Base-by-base conservation (phyloP, 345 rosid species). In the Populus tremula region DNA sequence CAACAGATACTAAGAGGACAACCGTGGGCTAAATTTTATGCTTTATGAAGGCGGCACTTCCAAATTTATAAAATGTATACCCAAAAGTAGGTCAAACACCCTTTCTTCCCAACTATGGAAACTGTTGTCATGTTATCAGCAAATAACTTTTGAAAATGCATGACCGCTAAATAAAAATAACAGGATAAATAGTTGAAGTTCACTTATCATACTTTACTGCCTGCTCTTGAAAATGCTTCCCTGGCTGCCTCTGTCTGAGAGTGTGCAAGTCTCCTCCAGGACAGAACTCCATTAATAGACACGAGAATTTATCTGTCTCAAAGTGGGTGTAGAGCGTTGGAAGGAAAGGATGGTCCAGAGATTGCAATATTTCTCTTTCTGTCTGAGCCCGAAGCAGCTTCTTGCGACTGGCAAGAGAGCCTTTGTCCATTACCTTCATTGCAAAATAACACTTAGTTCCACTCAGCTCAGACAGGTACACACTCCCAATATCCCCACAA, bases 381-480 rank as follows among this genome's bases (percentile, higher is more conserved):
- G 97, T 94, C 78, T 94, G 98, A 77, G 96, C 98, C 31, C 98
- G 89, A 80, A 91, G 93, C 72, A 94, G 90, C 89, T 92, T 94
- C 86, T 94, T 92, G 49, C 97, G 94, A 72, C 91, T 88, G 0
- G 94, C 98, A 74, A 94, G 87, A 77, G 97, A 91, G 50, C 91
- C 92, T 87, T 94, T 92, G 78, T 94, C 98, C 98, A 94, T 94
- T 39, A 94, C 98, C 85, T 94, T 94, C 97, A 91, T 92, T 5
- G 97, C 98, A 81, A 94, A 92, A 82, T 88, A 85, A 83, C 98
- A 89, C 79, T 87, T 92, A 0, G 92, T 94, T 84, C 98, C 98
- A 73, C 89, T 90, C 81, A 94, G 86, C 90, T 92, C 98, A 4
- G 97, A 92, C 72, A 93, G 89, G 83, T 94, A 90, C 53, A 94